Conservation (phyloP, 2,329 filamentous ascomycete genomes). For the Pseudonectria buxi region DNA sequence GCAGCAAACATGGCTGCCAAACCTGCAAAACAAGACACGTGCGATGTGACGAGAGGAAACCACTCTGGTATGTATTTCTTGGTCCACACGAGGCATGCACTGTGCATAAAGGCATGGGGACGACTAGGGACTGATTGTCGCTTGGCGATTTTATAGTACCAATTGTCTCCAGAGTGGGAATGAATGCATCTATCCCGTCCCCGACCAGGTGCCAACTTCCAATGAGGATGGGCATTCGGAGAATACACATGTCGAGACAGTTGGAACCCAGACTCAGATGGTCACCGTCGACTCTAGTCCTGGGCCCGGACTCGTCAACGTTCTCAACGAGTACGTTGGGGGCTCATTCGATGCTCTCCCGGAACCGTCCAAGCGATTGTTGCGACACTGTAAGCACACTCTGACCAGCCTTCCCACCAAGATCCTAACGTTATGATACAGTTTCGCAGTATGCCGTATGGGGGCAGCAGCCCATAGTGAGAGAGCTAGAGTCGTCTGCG, state of each 20-base stretch:
- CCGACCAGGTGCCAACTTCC: conserved; percentile 19
- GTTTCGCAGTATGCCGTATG: conserved; percentile 36
- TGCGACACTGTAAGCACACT: conserved; percentile 22
- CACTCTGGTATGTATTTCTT: conserved; percentile 34
- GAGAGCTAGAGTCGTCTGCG: conserved; percentile 26
- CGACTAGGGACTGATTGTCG: conserved; percentile 11
- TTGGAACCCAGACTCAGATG: conserved; percentile 10
- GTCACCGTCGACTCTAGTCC: conserved; percentile 7
- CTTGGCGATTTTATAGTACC: conserved; percentile 29
- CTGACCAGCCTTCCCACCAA: neutral
- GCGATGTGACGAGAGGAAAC: conserved; percentile 39
- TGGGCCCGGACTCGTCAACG: conserved; percentile 13
- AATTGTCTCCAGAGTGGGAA: conserved; percentile 39
- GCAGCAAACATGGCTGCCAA: conserved; percentile 31
- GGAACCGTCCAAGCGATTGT: conserved; percentile 23
- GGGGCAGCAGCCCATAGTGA: conserved; percentile 33
- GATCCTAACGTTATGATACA: conserved; percentile 15
- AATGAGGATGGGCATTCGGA: conserved; percentile 10
- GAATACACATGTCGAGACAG: conserved; percentile 1
- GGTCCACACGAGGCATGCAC: conserved; percentile 14
- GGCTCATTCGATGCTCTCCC: conserved; percentile 26
- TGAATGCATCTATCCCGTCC: conserved; percentile 33
- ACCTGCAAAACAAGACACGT: conserved; percentile 37
- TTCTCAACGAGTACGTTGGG: conserved; percentile 24
- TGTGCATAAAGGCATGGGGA: conserved; percentile 11